These are phyloP conservation scores for Rubia tinctorum DNA, from an alignment of 305 asterid genomes.

Conservation along the genomic window DNA sequence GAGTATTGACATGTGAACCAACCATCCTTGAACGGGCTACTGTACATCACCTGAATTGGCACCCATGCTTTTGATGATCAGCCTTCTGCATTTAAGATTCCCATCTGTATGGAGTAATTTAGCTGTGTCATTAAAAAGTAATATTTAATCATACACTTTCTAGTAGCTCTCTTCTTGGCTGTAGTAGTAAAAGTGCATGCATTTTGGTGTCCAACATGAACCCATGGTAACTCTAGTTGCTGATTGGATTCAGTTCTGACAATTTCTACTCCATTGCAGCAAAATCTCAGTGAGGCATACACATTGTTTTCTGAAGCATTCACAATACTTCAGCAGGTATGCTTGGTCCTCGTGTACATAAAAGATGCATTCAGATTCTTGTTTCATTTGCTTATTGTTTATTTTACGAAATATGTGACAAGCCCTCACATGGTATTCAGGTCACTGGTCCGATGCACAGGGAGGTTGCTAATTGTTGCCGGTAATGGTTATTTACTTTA, in stretches of 20 bases:
- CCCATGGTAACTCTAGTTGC: not conserved
- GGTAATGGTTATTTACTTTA: conserved; percentile 39
- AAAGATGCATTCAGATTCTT: not conserved
- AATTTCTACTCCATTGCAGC: conserved; percentile 42
- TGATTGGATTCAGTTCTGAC: not conserved
- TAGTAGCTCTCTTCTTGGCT: not conserved
- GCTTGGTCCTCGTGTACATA: not conserved
- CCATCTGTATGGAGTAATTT: not conserved
- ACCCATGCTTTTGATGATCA: not conserved
- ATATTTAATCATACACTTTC: not conserved
- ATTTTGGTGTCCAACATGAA: not conserved
- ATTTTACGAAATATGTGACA: not conserved
- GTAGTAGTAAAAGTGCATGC: not conserved
- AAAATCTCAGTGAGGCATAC: conserved; percentile 85
- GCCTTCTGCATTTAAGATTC: not conserved
- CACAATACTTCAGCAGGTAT: conserved; percentile 87
- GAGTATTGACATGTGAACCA: not conserved
- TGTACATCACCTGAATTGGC: not conserved
- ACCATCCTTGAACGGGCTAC: not conserved
- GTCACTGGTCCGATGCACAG: conserved; percentile 98
- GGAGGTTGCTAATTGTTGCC: conserved; percentile 96
- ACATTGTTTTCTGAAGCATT: conserved; percentile 82
- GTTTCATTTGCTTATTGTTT: conserved; percentile 15
- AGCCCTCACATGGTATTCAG: conserved; percentile 34
- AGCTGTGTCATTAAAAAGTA: not conserved